Base-by-base conservation (phyloP, 306 rosid genomes). In the Cucurbita pepo region DNA sequence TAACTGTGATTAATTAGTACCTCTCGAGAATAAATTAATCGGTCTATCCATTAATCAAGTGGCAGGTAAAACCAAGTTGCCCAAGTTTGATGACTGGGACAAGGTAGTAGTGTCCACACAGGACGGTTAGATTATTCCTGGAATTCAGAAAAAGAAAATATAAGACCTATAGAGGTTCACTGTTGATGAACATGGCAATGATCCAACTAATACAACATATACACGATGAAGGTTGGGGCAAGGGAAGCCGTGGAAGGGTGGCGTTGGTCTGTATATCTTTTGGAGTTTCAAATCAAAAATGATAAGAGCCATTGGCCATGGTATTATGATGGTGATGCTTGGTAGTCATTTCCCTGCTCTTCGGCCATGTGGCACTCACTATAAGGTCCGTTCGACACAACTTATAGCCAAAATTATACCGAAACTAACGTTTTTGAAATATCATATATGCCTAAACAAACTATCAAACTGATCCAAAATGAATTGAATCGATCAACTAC, bases 241-340 rank as follows among this genome's bases (percentile, higher is more conserved):
- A 59, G 19, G 10, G 63, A 30, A 58, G 21, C 19, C 14, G 48
- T 7, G 47, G 67, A 61, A 61, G 53, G 57, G 56, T 34, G 77
- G 69, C 44, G 74, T 45, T 12, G 71, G 36, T 12, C 13, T 64
- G 55, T 48, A 34, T 54, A 50, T 65, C 21, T 53, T 71, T 56
- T 56, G 41, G 72, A 73, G 75, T 78, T 91, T 88, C 96, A 87
- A 87, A 79, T 38, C 45, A 47, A 19, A 72, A 85, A 91, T 88
- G 89, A 88, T 91, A 88, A 84, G 77, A 71, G 36, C 58, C 58
- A 77, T 71, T 51, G 95, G 82, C 89, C 63, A 78, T 71, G 53
- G 64, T 6, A 56, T 36, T 64, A 18, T 81, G 85, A 82, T 82
- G 87, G 77, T 77, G 88, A 84, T 86, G 85, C 75, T 81, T 77